Evolutionary conservation across 2,329 filamentous ascomycete genomes (phyloP).

Genomic region (Fusarium sp.): DNA sequence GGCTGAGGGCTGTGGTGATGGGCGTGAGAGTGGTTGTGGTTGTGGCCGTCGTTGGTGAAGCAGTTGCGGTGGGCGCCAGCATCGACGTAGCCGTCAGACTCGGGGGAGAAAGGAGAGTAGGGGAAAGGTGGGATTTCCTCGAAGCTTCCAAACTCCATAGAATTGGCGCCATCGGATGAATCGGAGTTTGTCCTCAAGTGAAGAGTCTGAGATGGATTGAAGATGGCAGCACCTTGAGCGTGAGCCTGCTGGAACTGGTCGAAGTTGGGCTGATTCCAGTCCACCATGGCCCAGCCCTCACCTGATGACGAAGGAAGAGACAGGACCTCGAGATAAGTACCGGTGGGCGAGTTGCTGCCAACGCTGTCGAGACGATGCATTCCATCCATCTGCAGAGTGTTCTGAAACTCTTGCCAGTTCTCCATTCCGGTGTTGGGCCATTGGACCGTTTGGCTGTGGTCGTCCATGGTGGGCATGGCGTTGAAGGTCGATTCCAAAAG

Average conservation of each 20-base stretch:
- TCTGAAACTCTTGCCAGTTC: conserved; percentile 84
- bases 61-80: conserved; percentile 71
- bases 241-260: conserved; percentile 70
- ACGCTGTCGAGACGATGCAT: conserved; percentile 57
- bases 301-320: conserved; percentile 86
- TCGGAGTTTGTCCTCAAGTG: conserved; percentile 90
- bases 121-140: conserved; percentile 80
- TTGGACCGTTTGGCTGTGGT: conserved; percentile 63
- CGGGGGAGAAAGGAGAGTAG: conserved; percentile 84
- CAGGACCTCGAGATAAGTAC: conserved; percentile 82
- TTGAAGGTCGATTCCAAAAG: conserved; percentile 74
- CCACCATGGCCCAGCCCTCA: conserved; percentile 87
- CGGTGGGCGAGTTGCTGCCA: conserved; percentile 61
- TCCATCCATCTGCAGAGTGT: conserved; percentile 66
- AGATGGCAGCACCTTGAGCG: conserved; percentile 75
- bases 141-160: conserved; percentile 80
- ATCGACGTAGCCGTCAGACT: conserved; percentile 80
- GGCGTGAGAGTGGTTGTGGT: conserved; percentile 55
- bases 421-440: conserved; percentile 74
- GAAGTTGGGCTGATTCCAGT: conserved; percentile 75
- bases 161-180: conserved; percentile 78
- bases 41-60: conserved; percentile 67
- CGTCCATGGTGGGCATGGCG: conserved; percentile 68
- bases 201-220: conserved; percentile 91
- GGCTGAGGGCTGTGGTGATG: conserved; percentile 57